These are phyloP conservation scores for Jackrogersella minutella DNA, from an alignment of 495 filamentous ascomycete genomes.

Conservation along the genomic window DNA sequence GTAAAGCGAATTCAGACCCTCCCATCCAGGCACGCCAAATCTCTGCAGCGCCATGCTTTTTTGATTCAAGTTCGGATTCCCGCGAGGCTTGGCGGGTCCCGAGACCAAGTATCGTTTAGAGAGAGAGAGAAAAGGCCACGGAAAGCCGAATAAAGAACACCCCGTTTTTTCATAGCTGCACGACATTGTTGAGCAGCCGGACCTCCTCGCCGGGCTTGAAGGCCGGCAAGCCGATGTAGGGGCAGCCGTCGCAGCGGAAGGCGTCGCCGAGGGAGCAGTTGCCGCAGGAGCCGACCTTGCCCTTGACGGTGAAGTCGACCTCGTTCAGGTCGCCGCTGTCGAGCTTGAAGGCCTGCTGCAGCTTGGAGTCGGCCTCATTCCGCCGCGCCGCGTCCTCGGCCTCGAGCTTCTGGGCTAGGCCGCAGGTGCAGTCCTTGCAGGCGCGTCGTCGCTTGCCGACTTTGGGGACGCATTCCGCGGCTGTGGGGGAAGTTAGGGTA, in stretches of 20 bases:
- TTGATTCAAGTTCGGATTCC: not conserved
- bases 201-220: slow-evolving; percentile 98
- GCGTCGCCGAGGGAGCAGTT: slow-evolving; percentile 94
- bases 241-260: slow-evolving; percentile 81
- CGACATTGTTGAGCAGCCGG: slow-evolving; percentile 80
- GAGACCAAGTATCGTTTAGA: not conserved
- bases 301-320: slow-evolving; percentile 94
- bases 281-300: slow-evolving; percentile 91
- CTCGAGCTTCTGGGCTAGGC: slow-evolving; percentile 78
- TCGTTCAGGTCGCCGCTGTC: slow-evolving; percentile 80
- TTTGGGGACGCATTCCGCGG: slow-evolving; percentile 83
- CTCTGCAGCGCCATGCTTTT: not conserved
- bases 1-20: slow-evolving; percentile 1
- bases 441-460: slow-evolving; percentile 85
- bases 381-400: slow-evolving; percentile 80
- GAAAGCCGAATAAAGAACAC: not conserved
- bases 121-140: no score
- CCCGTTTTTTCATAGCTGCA: slow-evolving; percentile 70
- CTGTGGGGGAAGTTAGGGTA: slow-evolving; percentile 51
- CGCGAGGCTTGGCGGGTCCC: slow-evolving; percentile 1
- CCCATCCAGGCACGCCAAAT: slow-evolving; percentile 3
- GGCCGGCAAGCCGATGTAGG: slow-evolving; percentile 90
- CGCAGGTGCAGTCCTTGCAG: slow-evolving; percentile 98
- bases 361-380: slow-evolving; percentile 58
- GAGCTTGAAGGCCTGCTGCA: slow-evolving; percentile 71